Evolutionary conservation across 371 early-diverging fungal species (phyloP).

Genomic region (Mortierella sp.): DNA sequence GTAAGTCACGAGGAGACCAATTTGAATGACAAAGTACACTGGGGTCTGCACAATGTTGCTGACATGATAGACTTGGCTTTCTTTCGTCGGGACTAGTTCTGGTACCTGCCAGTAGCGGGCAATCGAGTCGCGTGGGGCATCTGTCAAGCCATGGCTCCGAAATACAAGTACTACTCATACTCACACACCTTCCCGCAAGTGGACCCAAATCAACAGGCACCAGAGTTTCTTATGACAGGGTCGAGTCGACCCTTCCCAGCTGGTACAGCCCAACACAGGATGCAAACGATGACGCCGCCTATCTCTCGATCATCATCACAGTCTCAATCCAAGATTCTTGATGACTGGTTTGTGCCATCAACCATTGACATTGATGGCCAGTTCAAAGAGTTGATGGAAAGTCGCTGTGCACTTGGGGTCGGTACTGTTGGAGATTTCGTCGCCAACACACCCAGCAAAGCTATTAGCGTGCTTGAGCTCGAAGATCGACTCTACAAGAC

Average conservation of each 20-base stretch:
- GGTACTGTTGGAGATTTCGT: constrained; percentile 42
- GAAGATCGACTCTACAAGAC: constrained; percentile 45
- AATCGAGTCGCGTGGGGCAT: constrained; percentile 33
- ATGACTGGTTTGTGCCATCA: constrained; percentile 24
- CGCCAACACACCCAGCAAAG: constrained; percentile 2
- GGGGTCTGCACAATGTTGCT: too few species aligned
- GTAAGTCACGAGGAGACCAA: constrained; percentile 14
- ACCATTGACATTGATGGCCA: constrained; percentile 11
- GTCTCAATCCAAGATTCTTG: constrained; percentile 9
- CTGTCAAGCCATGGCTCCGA: constrained; percentile 15
- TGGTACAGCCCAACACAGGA: too few species aligned
- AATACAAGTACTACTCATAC: constrained; percentile 18
- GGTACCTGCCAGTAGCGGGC: constrained; percentile 29
- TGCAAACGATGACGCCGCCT: too few species aligned
- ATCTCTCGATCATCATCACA: too few species aligned
- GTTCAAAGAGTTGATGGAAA: constrained; percentile 16
- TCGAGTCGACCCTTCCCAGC: too few species aligned
- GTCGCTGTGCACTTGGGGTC: constrained; percentile 21
- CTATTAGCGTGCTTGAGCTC: constrained; percentile 14
- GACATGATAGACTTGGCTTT: not conserved
- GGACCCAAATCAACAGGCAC: too few species aligned
- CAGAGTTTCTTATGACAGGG: too few species aligned
- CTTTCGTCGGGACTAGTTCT: constrained; percentile 20
- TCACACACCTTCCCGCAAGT: constrained; percentile 4
- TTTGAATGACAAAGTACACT: too few species aligned